Evolutionary conservation across 306 rosid species (phyloP).

Genomic region (Gynostemma pentaphyllum): DNA sequence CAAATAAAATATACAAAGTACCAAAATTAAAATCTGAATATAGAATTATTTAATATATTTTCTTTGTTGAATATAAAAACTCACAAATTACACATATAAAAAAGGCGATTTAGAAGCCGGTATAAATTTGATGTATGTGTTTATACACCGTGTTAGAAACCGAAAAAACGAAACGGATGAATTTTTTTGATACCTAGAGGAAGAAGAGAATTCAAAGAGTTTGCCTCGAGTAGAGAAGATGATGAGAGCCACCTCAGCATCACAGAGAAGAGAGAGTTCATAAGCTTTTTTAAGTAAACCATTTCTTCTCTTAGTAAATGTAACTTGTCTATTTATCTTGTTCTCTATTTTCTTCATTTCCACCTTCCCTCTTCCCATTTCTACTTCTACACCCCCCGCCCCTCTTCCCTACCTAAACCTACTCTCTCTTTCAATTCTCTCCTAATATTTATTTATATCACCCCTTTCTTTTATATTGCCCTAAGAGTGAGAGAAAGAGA

Average conservation of each 20-base stretch:
- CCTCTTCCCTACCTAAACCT: no score
- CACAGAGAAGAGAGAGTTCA: slow-evolving; percentile 77
- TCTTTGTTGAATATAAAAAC: no score
- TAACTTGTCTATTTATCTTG: slow-evolving; percentile 72
- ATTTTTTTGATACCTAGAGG: slow-evolving; percentile 34
- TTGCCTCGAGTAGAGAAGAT: slow-evolving; percentile 69
- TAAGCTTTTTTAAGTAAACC: slow-evolving; percentile 79
- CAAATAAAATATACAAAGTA: no score
- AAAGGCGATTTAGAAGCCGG: no score
- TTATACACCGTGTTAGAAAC: no score
- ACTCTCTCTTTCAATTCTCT: neutral
- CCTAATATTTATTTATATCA: neutral
- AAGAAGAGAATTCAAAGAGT: slow-evolving; percentile 75
- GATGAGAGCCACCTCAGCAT: slow-evolving; percentile 76
- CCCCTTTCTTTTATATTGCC: neutral
- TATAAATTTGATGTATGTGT: no score
- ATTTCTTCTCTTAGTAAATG: slow-evolving; percentile 71
- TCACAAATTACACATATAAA: no score
- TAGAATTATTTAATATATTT: no score
- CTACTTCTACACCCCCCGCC: neutral
- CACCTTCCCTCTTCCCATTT: slow-evolving; percentile 86
- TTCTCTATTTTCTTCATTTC: slow-evolving; percentile 86
- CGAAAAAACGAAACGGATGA: no score
- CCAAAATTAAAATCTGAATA: no score
- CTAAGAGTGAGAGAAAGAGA: neutral